Evolutionary conservation across 768 basidiomycete genomes (phyloP), one percentile per base, ranked within the genome.

Genomic region (Collybia sordida): DNA sequence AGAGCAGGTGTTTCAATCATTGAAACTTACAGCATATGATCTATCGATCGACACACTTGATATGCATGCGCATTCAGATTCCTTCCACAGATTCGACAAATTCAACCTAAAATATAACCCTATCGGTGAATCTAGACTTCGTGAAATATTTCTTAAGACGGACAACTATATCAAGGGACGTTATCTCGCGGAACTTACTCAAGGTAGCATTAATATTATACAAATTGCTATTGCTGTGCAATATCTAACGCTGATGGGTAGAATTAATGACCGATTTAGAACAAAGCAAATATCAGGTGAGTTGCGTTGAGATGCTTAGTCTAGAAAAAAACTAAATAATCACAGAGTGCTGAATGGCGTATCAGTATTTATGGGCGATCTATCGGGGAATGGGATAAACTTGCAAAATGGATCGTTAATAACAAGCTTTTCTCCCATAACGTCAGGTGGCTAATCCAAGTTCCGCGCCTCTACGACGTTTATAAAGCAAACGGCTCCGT

Each of bases 41-140:
- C 80, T 99, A 27, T 97, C 94, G 9, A 98, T 99, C 64, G 97
- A 99, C 64, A 99, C 97, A 3, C 81, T 99, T 35, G 97, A 99
- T 63, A 99, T 99, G 97, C 97, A 98, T 55, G 97, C 96, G 0
- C 96, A 99, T 66, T 88, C 91, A 55, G 95, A 97, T 62, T 91
- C 94, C 1, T 98, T 99, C 78, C 96, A 99, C 66, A 89, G 97
- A 12, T 98, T 97, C 63, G 97, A 97, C 72, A 93, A 96, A 64
- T 98, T 98, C 73, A 98, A 98, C 59, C 73, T 97, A 37, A 93
- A 98, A 68, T 98, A 98, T 66, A 97, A 97, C 59, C 95, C 94
- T 0, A 93, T 94, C 52, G 97, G 97, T 50, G 95, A 98, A 69
- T 94, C 91, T 3, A 76, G 97, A 25, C 70, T 99, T 54, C 77